Evolutionary conservation across 352 stramenopile genomes (phyloP).

Genomic region (Pythium rhizo-oryzae): DNA sequence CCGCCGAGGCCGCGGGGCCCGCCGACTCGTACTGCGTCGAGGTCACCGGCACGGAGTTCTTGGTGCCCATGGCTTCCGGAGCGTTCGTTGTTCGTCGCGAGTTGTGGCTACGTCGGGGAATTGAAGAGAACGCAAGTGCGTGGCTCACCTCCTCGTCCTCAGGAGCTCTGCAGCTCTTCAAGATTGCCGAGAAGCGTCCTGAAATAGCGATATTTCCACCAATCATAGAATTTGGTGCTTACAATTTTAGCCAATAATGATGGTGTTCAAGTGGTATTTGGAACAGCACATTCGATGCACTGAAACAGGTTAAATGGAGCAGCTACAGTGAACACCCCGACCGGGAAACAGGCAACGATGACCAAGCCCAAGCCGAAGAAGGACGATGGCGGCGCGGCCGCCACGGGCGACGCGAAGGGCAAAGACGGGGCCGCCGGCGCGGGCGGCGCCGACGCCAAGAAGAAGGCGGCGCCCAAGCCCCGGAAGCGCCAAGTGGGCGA

Average conservation of each 20-base stretch:
- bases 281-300: background rate
- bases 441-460: conserved; percentile 42
- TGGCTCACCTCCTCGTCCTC: conserved; percentile 7
- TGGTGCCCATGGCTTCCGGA: conserved; percentile 51
- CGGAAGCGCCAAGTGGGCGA: conserved; percentile 81
- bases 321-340: too few species aligned
- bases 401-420: conserved; percentile 9
- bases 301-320: too few species aligned
- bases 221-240: background rate
- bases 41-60: conserved; percentile 59
- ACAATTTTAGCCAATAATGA: conserved; percentile 4
- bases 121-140: background rate
- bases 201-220: background rate
- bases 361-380: conserved; percentile 31
- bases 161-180: conserved; percentile 17
- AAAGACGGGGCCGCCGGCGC: conserved; percentile 14
- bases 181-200: conserved; percentile 1
- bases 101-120: too few species aligned
- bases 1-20: background rate
- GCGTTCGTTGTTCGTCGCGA: background rate
- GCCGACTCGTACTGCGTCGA: conserved; percentile 32
- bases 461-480: conserved; percentile 69
- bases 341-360: too few species aligned
- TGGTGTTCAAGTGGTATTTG: background rate
- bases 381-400: conserved; percentile 14